Evolutionary conservation across 345 rosid genomes (phyloP), one percentile per base, ranked within the genome.

Genomic region (Citrus mangshanensis): DNA sequence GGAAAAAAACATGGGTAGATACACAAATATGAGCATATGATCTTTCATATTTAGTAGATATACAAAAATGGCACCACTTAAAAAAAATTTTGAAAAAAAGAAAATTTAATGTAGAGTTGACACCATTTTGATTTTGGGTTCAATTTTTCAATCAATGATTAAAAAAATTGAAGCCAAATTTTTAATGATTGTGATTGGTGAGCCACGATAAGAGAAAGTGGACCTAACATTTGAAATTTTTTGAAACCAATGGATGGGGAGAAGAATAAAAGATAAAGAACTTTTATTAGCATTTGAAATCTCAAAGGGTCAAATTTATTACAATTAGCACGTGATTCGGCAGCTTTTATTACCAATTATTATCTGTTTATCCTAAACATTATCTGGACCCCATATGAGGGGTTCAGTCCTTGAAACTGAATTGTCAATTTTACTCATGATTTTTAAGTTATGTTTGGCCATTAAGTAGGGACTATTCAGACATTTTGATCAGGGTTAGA

Each of bases 311-410:
- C 0, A 18, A 5, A 14, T 68, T 68, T 13, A 68, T 70, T 49
- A 70, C 60, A 59, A 40, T 74, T 9, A 56, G 28, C 79, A 77
- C 37, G 80, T 77, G 80, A 68, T 2, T 58, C 59, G 19, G n/a
- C 80, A 77, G 80, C 80, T 77, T 77, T 77, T 68, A 27, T 68
- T 66, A 58, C 56, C 51, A 7, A 18, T 7, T 65, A 13, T 46
- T 46, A 46, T 12, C 51, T 46, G 51, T 3, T 13, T 3, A 13
- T 46, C 51, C 18, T 46, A 13, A 46, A 46, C 51, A 12, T 49
- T 21, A 56, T 77, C 59, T 58, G 68, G 80, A 69, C 60, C 67
- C 74, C 80, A 77, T 46, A 19, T 38, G 54, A 25, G 7, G 60
- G 61, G 37, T 6, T 46, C 13, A 28, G 1, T 27, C 35, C 4